These are phyloP conservation scores for Musa schizocarpa DNA, from an alignment of 176 grass and related monocot genomes.

Conservation along the genomic window DNA sequence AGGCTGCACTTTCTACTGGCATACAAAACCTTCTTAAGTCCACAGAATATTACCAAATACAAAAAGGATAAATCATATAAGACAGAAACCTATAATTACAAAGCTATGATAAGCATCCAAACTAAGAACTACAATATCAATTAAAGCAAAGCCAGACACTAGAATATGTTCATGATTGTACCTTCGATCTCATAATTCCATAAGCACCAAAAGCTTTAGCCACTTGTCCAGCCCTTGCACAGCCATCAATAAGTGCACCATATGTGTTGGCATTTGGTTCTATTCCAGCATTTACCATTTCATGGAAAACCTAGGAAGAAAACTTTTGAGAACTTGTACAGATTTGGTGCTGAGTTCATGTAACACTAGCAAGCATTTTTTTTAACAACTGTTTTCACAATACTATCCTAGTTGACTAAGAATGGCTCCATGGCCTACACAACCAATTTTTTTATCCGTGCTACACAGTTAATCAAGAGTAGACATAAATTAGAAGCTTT, in stretches of 20 bases:
- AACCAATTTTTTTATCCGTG: neutral
- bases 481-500: neutral
- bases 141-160: constrained; percentile 8
- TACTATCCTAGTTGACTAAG: neutral
- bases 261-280: constrained; percentile 95
- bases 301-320: constrained; percentile 72
- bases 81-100: neutral
- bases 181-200: constrained; percentile 94
- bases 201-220: constrained; percentile 99
- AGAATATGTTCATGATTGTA: constrained; percentile 29
- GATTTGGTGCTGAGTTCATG: neutral
- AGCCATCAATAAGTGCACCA: constrained; percentile 89
- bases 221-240: constrained; percentile 87
- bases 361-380: neutral
- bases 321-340: neutral
- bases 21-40: constrained; percentile 57
- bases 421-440: neutral
- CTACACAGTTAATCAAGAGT: neutral
- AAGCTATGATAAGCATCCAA: neutral
- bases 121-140: constrained; percentile 10
- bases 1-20: constrained; percentile 99
- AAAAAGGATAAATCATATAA: constrained; percentile 1
- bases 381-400: neutral
- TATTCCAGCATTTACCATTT: constrained; percentile 89
- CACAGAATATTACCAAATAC: constrained; percentile 15